Evolutionary conservation across 108 stramenopile genomes (phyloP), one percentile per base, ranked within the genome.

Genomic region (Parietichytrium sp.): DNA sequence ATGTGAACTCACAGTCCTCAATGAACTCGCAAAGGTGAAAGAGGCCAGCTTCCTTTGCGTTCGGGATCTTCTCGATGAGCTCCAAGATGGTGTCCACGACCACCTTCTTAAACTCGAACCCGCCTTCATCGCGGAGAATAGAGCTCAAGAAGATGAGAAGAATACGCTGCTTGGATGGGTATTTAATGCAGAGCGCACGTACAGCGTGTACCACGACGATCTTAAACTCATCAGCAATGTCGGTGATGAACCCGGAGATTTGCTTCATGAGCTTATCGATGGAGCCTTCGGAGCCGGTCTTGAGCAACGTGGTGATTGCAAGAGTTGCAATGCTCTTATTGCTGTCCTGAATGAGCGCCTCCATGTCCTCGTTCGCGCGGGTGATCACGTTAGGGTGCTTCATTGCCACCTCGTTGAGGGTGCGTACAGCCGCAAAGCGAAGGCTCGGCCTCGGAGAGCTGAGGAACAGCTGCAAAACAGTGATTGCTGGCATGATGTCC

Each of bases 211-310:
- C 95, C 47, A 98, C 91, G 7, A 94, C 93, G 83, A 96, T 94
- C 89, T 96, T 98, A 94, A 96, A 99, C 84, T 99, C 98, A 83
- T 99, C 98, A 20, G 94, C 93, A 72, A 99, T 97, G 83, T 99
- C 97, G 3, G 94, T 94, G 90, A 99, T 91, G 86, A 98, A 98
- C 23, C 95, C 90, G 3, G 95, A 94, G 77, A 98, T 98, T 84
- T 99, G 97, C 85, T 97, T 97, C 89, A 99, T 91, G 23, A 99
- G 84, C 12, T 96, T 92, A 82, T 98, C 97, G 31, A 99, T 92
- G 47, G 92, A 91, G 53, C 90, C 93, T 54, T 97, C 98, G 29
- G 93, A 92, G 55, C 97, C 97, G 1, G 98, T 99, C 87, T 99
- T 99, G 82, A 99, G 93, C 18, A 99, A 72, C 25, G 98, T 99